phyloP scores from a whole-genome alignment of 352 stramenopile genomes.

The Salisapilia sapeloensis region DNA sequence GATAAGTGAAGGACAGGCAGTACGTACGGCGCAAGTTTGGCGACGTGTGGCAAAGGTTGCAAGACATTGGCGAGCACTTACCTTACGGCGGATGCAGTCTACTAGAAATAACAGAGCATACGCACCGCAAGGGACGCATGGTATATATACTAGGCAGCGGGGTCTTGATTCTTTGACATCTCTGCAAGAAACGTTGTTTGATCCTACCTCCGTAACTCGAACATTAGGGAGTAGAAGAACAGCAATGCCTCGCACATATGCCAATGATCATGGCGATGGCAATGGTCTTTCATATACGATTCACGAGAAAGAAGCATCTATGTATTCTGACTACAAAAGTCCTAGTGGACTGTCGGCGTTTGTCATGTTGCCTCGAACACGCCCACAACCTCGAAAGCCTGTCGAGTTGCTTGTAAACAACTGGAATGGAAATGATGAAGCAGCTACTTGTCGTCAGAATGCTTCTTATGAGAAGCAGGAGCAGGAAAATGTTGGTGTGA shows the following conservation, averaged over 20 bases:
- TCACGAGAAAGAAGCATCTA: slow-evolving; percentile 3
- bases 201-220: no score
- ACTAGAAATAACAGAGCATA: slow-evolving; percentile 2
- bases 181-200: not conserved
- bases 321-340: slow-evolving; percentile 1
- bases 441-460: slow-evolving; percentile 1
- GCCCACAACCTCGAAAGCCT: slow-evolving; percentile 14
- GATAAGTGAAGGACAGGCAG: slow-evolving; percentile 4
- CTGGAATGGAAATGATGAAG: slow-evolving; percentile 4
- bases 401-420: slow-evolving; percentile 9
- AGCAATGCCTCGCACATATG: not conserved
- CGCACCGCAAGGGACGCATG: not conserved
- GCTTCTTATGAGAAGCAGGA: slow-evolving; percentile 1
- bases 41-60: slow-evolving; percentile 6
- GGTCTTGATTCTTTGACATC: not conserved
- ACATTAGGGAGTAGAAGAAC: not conserved
- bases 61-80: slow-evolving; percentile 8
- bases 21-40: slow-evolving; percentile 7
- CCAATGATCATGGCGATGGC: not conserved
- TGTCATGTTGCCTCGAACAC: slow-evolving; percentile 14
- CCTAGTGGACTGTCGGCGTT: slow-evolving; percentile 8
- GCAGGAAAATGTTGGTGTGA: slow-evolving; percentile 2
- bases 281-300: not conserved
- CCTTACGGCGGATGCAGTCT: slow-evolving; percentile 1
- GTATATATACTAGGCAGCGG: not conserved